Percentiles rank a stretch among this genome's conserved stretches.
These are phyloP conservation scores for Maudiozyma turicensis DNA, from an alignment of 805 yeast genomes.

Conservation along the genomic window DNA sequence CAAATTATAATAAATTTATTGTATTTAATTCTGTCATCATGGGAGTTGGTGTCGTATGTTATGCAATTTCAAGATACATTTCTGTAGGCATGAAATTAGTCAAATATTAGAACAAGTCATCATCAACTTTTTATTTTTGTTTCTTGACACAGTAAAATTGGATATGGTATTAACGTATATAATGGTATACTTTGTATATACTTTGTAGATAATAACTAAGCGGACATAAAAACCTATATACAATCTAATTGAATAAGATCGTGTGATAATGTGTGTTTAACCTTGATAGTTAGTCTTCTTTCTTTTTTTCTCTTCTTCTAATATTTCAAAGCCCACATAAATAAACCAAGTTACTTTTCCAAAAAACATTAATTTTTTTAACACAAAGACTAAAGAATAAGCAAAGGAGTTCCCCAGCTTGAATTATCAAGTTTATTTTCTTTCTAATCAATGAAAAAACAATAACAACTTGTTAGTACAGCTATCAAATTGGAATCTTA, in stretches of 20 bases:
- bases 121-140: neutral
- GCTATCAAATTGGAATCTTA: no score
- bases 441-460: no score
- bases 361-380: no score
- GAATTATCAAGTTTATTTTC: no score
- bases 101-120: slow-evolving; percentile 21
- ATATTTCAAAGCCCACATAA: no score
- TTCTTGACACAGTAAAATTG: neutral
- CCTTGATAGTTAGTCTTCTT: no score
- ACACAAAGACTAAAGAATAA: no score
- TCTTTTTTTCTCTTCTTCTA: no score
- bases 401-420: no score
- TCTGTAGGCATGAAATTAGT: slow-evolving; percentile 35
- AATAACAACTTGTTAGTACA: no score
- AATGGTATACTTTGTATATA: neutral
- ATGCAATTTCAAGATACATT: slow-evolving; percentile 33
- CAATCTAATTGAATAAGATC: neutral
- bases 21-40: slow-evolving; percentile 36
- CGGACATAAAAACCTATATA: neutral
- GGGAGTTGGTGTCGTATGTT: slow-evolving; percentile 30
- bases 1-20: slow-evolving; percentile 35
- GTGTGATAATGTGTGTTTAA: no score
- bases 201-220: neutral
- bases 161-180: neutral
- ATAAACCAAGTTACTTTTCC: no score